phyloP scores from a whole-genome alignment of 768 basidiomycete species.

The Lactarius indigo region DNA sequence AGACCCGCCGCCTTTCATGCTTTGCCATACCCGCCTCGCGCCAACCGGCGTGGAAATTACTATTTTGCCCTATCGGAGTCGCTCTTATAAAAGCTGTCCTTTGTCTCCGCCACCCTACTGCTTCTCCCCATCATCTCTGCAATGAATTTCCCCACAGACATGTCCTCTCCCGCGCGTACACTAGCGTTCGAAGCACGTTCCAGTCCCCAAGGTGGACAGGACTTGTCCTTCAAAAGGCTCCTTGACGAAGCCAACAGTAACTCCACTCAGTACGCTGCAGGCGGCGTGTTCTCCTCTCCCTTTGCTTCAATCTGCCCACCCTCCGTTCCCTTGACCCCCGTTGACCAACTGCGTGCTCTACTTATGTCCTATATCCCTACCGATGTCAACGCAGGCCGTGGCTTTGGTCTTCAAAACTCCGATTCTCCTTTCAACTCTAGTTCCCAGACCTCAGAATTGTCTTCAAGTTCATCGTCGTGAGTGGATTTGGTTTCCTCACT shows the following conservation, averaged over 20 bases:
- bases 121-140: background rate
- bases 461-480: slow-evolving; percentile 4
- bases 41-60: slow-evolving; percentile 1
- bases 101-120: background rate
- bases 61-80: background rate
- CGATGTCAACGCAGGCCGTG: background rate
- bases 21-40: background rate
- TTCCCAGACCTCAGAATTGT: background rate
- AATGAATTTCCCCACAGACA: background rate
- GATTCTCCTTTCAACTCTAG: background rate
- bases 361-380: background rate
- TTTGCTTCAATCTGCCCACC: slow-evolving; percentile 3
- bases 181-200: slow-evolving; percentile 1
- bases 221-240: background rate
- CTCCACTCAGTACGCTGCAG: slow-evolving; percentile 7
- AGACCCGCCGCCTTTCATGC: slow-evolving; percentile 12
- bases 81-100: background rate
- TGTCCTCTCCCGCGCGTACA: slow-evolving; percentile 1
- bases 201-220: background rate
- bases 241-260: background rate
- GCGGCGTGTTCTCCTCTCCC: slow-evolving; percentile 4
- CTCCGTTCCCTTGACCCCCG: background rate
- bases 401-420: background rate
- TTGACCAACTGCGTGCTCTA: slow-evolving; percentile 2
- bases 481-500: background rate